Conservation (phyloP, 1,139 yeast species). For the Taphrina wiesneri region DNA sequence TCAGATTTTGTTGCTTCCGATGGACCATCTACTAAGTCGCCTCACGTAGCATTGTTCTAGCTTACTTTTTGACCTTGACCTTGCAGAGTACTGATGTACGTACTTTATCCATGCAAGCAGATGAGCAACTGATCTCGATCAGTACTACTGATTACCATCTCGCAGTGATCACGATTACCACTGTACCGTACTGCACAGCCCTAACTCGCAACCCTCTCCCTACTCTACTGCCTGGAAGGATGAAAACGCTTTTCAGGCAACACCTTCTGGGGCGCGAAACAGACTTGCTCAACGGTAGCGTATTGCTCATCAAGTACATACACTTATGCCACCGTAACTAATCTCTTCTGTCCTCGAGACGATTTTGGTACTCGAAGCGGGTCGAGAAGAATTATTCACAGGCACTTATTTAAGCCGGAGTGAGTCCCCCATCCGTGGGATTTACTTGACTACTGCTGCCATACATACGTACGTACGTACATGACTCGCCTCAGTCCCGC, state of each 20-base stretch:
- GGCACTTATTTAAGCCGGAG: constrained; percentile 32
- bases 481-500: constrained; percentile 17
- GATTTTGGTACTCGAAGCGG: not conserved
- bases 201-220: not conserved
- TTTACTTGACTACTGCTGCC: constrained; percentile 27
- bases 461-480: not conserved
- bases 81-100: too few species aligned
- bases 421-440: not conserved
- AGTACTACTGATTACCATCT: not conserved
- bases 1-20: not conserved
- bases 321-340: not conserved
- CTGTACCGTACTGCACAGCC: not conserved
- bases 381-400: constrained; percentile 8
- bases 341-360: not conserved
- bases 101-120: too few species aligned
- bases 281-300: not conserved
- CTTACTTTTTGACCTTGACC: too few species aligned
- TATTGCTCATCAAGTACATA: not conserved
- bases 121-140: too few species aligned
- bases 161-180: too few species aligned
- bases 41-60: too few species aligned
- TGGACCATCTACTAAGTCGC: too few species aligned
- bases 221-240: not conserved
- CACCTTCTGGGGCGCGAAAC: not conserved
- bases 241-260: not conserved